Evolutionary conservation across 176 grass and related monocot species (phyloP).

Genomic region (Thalia dealbata): DNA sequence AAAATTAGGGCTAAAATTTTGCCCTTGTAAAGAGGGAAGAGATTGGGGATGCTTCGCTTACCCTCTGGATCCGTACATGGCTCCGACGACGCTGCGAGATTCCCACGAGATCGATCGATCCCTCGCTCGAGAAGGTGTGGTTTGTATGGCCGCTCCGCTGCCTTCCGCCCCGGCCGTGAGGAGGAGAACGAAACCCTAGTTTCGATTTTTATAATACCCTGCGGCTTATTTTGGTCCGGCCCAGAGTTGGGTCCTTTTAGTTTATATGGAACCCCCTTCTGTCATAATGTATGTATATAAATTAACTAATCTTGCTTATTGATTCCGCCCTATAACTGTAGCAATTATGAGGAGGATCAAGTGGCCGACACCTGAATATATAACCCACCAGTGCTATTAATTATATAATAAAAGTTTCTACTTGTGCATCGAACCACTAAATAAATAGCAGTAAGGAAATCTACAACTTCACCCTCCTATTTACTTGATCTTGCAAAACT

Average conservation of each 20-base stretch:
- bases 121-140: neutral
- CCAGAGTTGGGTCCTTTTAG: neutral
- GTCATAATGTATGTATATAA: too few relatives aligned
- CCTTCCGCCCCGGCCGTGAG: neutral
- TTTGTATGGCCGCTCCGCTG: too few relatives aligned
- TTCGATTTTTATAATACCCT: neutral
- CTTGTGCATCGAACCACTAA: too few relatives aligned
- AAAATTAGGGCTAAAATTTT: neutral
- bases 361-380: too few relatives aligned
- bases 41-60: neutral
- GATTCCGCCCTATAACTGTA: too few relatives aligned
- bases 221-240: neutral
- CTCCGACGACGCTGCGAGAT: neutral
- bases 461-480: too few relatives aligned
- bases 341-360: too few relatives aligned
- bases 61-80: slow-evolving; percentile 7
- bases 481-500: too few relatives aligned
- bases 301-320: too few relatives aligned
- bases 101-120: neutral
- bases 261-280: neutral
- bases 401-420: too few relatives aligned
- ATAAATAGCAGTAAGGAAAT: too few relatives aligned
- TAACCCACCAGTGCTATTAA: too few relatives aligned
- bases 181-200: neutral
- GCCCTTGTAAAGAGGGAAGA: neutral